These are phyloP conservation scores for Martiniozyma abietophila DNA, from an alignment of 805 yeast species.

Conservation along the genomic window DNA sequence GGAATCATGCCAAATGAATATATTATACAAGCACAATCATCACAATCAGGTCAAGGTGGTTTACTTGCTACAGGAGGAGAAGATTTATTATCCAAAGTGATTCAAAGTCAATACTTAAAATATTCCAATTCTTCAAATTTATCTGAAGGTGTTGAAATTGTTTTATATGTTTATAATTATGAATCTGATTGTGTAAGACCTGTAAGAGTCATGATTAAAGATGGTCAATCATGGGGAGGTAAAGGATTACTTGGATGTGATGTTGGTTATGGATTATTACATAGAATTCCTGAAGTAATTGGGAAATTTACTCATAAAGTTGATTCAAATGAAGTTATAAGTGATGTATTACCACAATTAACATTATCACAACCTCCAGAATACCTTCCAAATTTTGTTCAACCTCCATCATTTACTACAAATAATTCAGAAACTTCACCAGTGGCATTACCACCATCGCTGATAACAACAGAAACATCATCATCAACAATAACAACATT, in stretches of 20 bases:
- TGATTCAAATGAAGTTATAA: neutral
- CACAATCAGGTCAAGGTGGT: no score
- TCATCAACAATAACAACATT: slow-evolving; percentile 1
- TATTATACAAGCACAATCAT: slow-evolving; percentile 58
- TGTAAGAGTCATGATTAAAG: slow-evolving; percentile 53
- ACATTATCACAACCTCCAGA: slow-evolving; percentile 6
- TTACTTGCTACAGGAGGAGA: slow-evolving; percentile 83
- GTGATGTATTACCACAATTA: neutral
- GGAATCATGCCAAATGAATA: slow-evolving; percentile 85
- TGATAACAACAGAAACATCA: slow-evolving; percentile 2
- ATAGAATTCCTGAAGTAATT: slow-evolving; percentile 54
- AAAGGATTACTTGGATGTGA: slow-evolving; percentile 85
- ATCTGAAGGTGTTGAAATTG: slow-evolving; percentile 20
- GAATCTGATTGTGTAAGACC: slow-evolving; percentile 83
- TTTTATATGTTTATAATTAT: slow-evolving; percentile 75
- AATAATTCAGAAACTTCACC: slow-evolving; percentile 1
- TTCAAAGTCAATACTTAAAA: slow-evolving; percentile 41
- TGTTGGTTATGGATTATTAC: slow-evolving; percentile 87
- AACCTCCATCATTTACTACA: slow-evolving; percentile 1
- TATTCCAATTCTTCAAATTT: slow-evolving; percentile 6
- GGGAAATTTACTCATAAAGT: slow-evolving; percentile 30
- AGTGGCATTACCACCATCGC: neutral
- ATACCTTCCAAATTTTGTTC: neutral
- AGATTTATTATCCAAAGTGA: slow-evolving; percentile 58
- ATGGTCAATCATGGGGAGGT: slow-evolving; percentile 72